These are phyloP conservation scores for Colletotrichum higginsianum DNA, from an alignment of 2,329 filamentous ascomycete genomes.

Conservation along the genomic window DNA sequence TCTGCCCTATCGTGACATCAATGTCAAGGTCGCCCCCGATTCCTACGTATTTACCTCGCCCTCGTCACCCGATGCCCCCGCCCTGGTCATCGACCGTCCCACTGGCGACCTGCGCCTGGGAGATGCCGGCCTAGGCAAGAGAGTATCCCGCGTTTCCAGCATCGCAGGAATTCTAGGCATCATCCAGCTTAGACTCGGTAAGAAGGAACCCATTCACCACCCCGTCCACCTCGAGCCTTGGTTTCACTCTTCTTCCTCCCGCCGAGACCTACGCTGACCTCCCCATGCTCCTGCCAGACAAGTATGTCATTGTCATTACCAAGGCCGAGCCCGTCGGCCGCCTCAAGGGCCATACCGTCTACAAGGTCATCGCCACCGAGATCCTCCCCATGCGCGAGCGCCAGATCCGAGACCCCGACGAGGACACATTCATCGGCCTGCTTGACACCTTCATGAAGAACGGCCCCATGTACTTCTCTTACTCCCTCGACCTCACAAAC, in stretches of 20 bases:
- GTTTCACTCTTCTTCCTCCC: background rate
- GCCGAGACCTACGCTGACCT: conserved; percentile 28
- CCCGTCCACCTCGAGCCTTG: background rate
- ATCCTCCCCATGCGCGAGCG: conserved; percentile 95
- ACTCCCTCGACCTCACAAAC: conserved; percentile 96
- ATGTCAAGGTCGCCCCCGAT: conserved; percentile 91
- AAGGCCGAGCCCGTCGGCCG: conserved; percentile 93
- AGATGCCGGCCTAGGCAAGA: conserved; percentile 84
- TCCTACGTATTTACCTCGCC: conserved; percentile 98
- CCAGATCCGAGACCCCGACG: conserved; percentile 90
- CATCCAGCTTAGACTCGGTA: conserved; percentile 93
- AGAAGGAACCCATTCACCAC: conserved; percentile 53
- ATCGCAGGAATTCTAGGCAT: conserved; percentile 96
- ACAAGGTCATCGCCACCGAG: conserved; percentile 92
- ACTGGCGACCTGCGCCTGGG: conserved; percentile 91
- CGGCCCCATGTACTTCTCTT: conserved; percentile 97
- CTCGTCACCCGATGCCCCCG: conserved; percentile 89
- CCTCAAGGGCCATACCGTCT: conserved; percentile 95
- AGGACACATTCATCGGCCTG: conserved; percentile 89
- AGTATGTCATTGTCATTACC: conserved; percentile 96
- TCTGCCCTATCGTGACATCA: conserved; percentile 93
- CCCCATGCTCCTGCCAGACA: conserved; percentile 69
- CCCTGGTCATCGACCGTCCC: conserved; percentile 90
- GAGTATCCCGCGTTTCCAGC: conserved; percentile 83
- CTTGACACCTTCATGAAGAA: conserved; percentile 86